Evolutionary conservation across 352 stramenopile species (phyloP), one percentile per base, ranked within the genome.

Genomic region (Phytophthora constricta): DNA sequence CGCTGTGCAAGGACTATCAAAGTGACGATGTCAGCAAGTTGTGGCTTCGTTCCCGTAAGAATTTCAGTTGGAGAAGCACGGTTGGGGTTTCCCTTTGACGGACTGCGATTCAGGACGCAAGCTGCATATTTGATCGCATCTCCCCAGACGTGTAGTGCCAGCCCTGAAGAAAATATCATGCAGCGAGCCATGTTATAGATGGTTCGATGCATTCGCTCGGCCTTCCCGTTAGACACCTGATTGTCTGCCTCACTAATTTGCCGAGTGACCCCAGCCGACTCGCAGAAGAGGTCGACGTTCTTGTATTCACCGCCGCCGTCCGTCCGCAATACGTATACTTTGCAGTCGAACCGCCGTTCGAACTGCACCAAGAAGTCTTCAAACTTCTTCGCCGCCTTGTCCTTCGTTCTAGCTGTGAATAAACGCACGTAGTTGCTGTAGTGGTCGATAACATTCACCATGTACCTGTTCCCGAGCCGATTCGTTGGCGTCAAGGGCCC

Each of bases 241-340:
- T n/a, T 83, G 11, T 63, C 20, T 0, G 48, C 46, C n/a, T 82
- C 70, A 13, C 54, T 66, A 2, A 70, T 27, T 7, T 83, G 67
- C 3, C 70, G 28, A 0, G 43, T 28, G 1, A 74, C 39, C 1
- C 63, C 70, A 0, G 26, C 46, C 3, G 28, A 5, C 1, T 56
- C 42, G 25, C 68, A 78, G 27, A 78, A 78, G 0, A 70, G 56
- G n/a, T 74, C 65, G 1, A 68, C 31, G 28, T 63, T 72, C 10
- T 1, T 1, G 50, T 68, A 74, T 57, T 78, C 65, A 0, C 53
- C 65, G 13, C 31, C 31, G 7, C 31, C 31, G 31, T 39, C 31
- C 31, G 57, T 58, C 2, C 34, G 11, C 2, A 58, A 16, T 5
- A 49, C 34, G 22, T 48, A 33, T 10, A 58, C 34, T 3, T 5